Conservation (phyloP, 2,329 filamentous ascomycete genomes). For the Sclerotinia sclerotiorum region DNA sequence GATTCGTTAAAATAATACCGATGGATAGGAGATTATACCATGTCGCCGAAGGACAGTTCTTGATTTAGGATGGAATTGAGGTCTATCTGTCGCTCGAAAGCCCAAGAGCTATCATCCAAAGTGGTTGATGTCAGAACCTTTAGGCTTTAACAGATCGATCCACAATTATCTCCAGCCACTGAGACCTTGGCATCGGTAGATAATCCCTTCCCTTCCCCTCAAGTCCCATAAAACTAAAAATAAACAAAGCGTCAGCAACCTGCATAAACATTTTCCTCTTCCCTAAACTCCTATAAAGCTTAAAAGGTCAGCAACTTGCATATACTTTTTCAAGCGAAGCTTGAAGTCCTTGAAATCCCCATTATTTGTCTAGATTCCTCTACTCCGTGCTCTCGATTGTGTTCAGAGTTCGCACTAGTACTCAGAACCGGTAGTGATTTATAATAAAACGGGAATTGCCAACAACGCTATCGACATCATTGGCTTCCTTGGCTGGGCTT, state of each 20-base stretch:
- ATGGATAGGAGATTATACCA: neutral
- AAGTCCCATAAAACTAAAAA: neutral
- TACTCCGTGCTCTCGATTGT: neutral
- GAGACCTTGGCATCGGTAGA: constrained; percentile 9
- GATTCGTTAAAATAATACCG: neutral
- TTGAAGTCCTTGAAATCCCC: neutral
- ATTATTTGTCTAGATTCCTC: neutral
- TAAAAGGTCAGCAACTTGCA: neutral
- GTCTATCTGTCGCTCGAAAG: neutral
- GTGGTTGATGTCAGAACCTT: neutral
- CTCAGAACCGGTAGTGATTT: neutral
- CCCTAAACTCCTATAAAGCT: neutral
- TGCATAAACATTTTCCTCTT: no score
- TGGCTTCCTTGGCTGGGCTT: neutral
- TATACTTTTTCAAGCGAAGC: neutral
- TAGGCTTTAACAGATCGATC: constrained; percentile 9
- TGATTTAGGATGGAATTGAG: neutral
- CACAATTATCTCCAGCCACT: neutral
- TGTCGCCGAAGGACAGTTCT: neutral
- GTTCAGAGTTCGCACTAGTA: neutral
- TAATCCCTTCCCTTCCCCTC: neutral
- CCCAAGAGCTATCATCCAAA: neutral
- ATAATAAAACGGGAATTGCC: neutral
- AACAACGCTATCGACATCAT: constrained; percentile 8
- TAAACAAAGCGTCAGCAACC: neutral